These are phyloP conservation scores for Apiospora saccharicola DNA, from an alignment of 2,329 filamentous ascomycete species.

Conservation along the genomic window DNA sequence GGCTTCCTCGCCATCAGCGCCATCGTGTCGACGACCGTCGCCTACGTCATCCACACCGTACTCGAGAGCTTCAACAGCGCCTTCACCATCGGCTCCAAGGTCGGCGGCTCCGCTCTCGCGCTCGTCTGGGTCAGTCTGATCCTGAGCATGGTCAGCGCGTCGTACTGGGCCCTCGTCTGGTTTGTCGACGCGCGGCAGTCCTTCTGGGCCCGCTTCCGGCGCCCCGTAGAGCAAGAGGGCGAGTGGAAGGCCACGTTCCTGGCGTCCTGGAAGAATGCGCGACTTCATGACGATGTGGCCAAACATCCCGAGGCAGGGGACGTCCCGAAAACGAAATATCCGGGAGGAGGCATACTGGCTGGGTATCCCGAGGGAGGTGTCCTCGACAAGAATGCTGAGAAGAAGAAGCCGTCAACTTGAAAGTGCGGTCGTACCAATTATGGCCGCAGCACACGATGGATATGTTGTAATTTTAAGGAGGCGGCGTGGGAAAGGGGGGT, in stretches of 20 bases:
- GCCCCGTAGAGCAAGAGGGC: conserved; percentile 7
- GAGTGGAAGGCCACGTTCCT: conserved; percentile 17
- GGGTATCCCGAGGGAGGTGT: background rate
- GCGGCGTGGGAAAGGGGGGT: background rate
- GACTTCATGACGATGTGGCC: background rate
- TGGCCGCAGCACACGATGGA: background rate
- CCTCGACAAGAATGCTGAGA: background rate
- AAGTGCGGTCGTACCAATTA: background rate
- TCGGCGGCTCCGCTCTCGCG: conserved; percentile 2
- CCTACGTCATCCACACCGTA: background rate
- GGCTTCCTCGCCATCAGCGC: conserved; percentile 4
- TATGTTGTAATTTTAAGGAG: background rate
- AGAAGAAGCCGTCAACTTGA: background rate
- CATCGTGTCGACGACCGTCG: conserved; percentile 19
- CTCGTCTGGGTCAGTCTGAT: conserved; percentile 17
- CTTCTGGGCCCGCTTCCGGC: conserved; percentile 12
- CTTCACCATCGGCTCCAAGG: conserved; percentile 16
- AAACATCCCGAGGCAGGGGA: background rate
- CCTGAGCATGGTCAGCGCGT: background rate
- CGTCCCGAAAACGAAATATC: background rate
- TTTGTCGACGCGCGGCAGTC: conserved; percentile 22
- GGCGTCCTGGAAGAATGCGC: background rate
- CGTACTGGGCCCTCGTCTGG: conserved; percentile 25
- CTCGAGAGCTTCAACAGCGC: background rate
- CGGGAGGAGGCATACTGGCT: background rate